Conservation (phyloP, 129 eudicot species). For the Artemisia annua region DNA sequence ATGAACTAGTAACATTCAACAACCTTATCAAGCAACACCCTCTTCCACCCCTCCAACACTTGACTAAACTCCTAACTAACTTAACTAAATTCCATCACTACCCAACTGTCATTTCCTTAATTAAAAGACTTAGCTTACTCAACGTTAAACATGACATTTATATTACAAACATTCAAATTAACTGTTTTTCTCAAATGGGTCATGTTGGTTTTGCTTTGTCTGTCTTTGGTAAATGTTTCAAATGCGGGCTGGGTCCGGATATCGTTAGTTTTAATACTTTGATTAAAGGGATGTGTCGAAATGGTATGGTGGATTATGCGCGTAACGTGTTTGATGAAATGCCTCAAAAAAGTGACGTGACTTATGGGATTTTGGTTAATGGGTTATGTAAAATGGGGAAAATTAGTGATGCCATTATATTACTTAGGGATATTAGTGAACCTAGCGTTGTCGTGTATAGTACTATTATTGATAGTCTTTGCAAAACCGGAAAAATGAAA, state of each 20-base stretch:
- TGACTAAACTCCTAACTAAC: too few relatives aligned
- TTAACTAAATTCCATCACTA: not conserved
- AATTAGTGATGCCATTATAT: slow-evolving; percentile 13
- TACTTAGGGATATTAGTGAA: slow-evolving; percentile 4
- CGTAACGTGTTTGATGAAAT: slow-evolving; percentile 28
- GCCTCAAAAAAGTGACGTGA: slow-evolving; percentile 13
- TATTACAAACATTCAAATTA: slow-evolving; percentile 10
- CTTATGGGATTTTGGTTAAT: slow-evolving; percentile 27
- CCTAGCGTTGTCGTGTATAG: slow-evolving; percentile 14
- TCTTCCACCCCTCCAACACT: too few relatives aligned
- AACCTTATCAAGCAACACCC: too few relatives aligned
- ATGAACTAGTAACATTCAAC: too few relatives aligned
- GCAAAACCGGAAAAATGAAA: slow-evolving; percentile 8
- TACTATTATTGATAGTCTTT: slow-evolving; percentile 26
- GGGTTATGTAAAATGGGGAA: slow-evolving; percentile 35
- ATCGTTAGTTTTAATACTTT: slow-evolving; percentile 27
- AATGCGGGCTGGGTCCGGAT: slow-evolving; percentile 24
- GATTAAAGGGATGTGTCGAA: slow-evolving; percentile 24
- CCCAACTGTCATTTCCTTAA: slow-evolving; percentile 27
- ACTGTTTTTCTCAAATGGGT: slow-evolving; percentile 28
- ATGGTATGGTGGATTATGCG: slow-evolving; percentile 18
- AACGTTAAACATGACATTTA: slow-evolving; percentile 29
- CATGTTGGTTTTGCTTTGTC: slow-evolving; percentile 19
- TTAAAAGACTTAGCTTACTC: slow-evolving; percentile 1
- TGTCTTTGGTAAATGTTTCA: slow-evolving; percentile 23